These are phyloP conservation scores for Ophiocordyceps sinensis DNA, from an alignment of 2,329 filamentous ascomycete species.

Conservation along the genomic window DNA sequence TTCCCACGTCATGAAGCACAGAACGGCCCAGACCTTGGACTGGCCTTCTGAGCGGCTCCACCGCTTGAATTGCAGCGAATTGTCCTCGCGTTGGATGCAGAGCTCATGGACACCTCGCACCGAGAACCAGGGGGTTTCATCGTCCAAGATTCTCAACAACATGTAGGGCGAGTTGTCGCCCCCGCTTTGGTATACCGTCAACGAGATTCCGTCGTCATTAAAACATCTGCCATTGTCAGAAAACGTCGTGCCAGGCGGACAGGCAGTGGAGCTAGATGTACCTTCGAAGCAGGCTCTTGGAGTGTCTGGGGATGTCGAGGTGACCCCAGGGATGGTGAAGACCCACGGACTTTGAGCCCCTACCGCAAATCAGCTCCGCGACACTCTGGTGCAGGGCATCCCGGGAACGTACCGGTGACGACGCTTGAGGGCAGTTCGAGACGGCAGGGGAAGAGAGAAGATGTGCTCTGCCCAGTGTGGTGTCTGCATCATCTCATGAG, in stretches of 20 bases:
- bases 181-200: conserved; percentile 36
- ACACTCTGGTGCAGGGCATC: background rate
- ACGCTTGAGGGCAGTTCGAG: conserved; percentile 33
- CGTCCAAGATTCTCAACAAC: conserved; percentile 27
- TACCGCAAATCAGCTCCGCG: background rate
- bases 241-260: too few relatives aligned
- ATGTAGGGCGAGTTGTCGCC: conserved; percentile 29
- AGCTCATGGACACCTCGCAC: conserved; percentile 39
- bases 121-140: conserved; percentile 29
- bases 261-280: conserved; percentile 12
- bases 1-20: conserved; percentile 47
- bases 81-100: conserved; percentile 32
- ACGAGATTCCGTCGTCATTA: conserved; percentile 37
- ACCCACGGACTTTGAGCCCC: conserved; percentile 31
- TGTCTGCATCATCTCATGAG: conserved; percentile 18
- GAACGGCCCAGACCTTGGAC: conserved; percentile 36
- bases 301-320: conserved; percentile 28
- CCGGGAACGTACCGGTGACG: conserved; percentile 7
- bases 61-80: conserved; percentile 33
- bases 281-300: conserved; percentile 40
- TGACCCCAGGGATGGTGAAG: conserved; percentile 28
- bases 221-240: conserved; percentile 27
- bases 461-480: conserved; percentile 48
- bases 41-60: conserved; percentile 31
- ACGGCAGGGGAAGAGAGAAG: conserved; percentile 38